Conservation (phyloP, 257 asterid species). For the Cordia subcordata region DNA sequence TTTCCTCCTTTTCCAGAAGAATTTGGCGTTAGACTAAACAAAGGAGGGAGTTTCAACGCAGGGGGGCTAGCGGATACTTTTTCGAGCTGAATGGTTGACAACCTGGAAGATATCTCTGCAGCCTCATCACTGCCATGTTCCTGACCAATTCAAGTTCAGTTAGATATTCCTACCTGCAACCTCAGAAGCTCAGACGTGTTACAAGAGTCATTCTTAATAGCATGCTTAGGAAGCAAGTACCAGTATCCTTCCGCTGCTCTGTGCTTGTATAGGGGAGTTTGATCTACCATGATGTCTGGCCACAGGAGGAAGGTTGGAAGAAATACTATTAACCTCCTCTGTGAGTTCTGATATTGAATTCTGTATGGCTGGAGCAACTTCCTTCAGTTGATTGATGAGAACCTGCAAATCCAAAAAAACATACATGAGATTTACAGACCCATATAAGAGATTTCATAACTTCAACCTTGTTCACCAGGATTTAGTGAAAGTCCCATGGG, state of each 20-base stretch:
- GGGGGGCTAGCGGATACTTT: slow-evolving; percentile 71
- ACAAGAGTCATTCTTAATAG: slow-evolving; percentile 10
- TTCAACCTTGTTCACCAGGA: neutral
- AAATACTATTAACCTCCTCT: slow-evolving; percentile 77
- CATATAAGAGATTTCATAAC: neutral
- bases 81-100: slow-evolving; percentile 80
- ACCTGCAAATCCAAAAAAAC: slow-evolving; percentile 50
- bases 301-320: slow-evolving; percentile 57
- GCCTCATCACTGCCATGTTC: slow-evolving; percentile 66
- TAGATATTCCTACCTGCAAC: slow-evolving; percentile 14
- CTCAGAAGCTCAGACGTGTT: slow-evolving; percentile 16
- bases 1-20: slow-evolving; percentile 83
- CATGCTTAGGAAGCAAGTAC: slow-evolving; percentile 30
- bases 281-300: slow-evolving; percentile 51
- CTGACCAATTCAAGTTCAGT: slow-evolving; percentile 33
- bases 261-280: slow-evolving; percentile 64
- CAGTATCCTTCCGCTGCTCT: slow-evolving; percentile 69
- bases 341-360: slow-evolving; percentile 79
- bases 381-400: slow-evolving; percentile 93
- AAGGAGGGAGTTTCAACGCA: slow-evolving; percentile 87
- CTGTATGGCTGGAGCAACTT: slow-evolving; percentile 92
- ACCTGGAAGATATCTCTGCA: slow-evolving; percentile 63
- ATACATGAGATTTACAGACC: slow-evolving; percentile 1
- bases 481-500: too few species aligned
- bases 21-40: slow-evolving; percentile 83